A percentile compares a stretch with the other conserved stretches of the same genome.
Evolutionary conservation across 2,329 filamentous ascomycete species (phyloP).

Genomic region (Fragosphaeria purpurea): DNA sequence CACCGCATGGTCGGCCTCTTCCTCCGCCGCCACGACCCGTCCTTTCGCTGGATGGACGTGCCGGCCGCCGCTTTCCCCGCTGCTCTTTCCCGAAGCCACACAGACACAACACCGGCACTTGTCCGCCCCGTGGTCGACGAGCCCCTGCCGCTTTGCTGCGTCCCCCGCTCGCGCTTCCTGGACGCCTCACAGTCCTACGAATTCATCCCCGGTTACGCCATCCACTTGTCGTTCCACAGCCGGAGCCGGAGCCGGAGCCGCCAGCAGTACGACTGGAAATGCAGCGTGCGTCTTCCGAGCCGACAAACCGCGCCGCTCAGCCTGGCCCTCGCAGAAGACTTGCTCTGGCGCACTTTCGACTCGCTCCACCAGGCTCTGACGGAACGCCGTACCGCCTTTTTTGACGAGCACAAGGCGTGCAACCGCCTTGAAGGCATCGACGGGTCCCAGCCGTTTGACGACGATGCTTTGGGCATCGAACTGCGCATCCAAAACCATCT

Average conservation of each 20-base stretch:
- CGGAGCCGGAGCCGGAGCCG: constrained; percentile 27
- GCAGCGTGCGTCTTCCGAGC: constrained; percentile 34
- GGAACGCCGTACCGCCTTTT: constrained; percentile 29
- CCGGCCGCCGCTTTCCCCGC: constrained; percentile 13
- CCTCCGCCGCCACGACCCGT: constrained; percentile 38
- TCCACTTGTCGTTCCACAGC: constrained; percentile 36
- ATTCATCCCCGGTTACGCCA: constrained; percentile 37
- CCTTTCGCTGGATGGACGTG: constrained; percentile 37
- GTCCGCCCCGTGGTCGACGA: constrained; percentile 29
- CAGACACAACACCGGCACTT: constrained; percentile 21
- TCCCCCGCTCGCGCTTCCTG: constrained; percentile 35
- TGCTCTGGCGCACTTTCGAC: constrained; percentile 35
- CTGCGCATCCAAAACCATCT: constrained; percentile 40
- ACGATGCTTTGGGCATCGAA: constrained; percentile 35
- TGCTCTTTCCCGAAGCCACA: neutral
- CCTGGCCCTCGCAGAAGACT: constrained; percentile 33
- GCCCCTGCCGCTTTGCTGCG: constrained; percentile 35
- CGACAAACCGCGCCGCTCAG: constrained; percentile 38
- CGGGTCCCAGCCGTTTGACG: constrained; percentile 30
- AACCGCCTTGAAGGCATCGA: constrained; percentile 25
- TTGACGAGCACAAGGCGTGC: constrained; percentile 28
- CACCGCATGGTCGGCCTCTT: constrained; percentile 43
- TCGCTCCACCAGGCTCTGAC: constrained; percentile 32
- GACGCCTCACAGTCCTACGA: constrained; percentile 36
- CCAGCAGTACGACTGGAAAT: constrained; percentile 26